Base-by-base conservation (phyloP, 495 filamentous ascomycete species). In the Cairneyella variabilis region DNA sequence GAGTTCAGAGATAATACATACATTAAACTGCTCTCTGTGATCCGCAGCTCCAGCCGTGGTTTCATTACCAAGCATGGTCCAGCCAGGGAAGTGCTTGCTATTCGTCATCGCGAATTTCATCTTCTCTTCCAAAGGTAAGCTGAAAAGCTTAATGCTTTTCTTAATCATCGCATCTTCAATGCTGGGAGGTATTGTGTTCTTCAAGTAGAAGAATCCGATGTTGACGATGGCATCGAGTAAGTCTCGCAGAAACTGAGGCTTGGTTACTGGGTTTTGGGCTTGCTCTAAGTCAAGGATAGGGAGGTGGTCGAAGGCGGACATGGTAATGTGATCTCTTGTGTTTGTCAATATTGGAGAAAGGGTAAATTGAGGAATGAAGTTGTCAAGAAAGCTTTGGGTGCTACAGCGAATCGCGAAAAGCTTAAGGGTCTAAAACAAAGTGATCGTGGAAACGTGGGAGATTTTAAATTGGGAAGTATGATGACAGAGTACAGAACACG, bases 11-110 rank as follows among this genome's bases (percentile, higher is more conserved):
- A 10, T 43, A 12, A 5, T 27, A 44, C 41, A 23, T 11, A 44
- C 41, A 44, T 44, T 23, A 27, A 44, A 44, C 23, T 44, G 41
- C 23, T 44, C 41, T 27, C 41, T 18, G 26, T 44, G 26, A 27
- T 44, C 41, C 6, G 41, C 20, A 7, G 23, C 26, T 23, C 23
- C 14, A 12, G 41, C 41, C 7, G 41, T 44, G 23, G 26, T 27
- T 18, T 44, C 41, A 23, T 6, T 27, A 6, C 41, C 41, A 3
- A 44, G 22, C 6, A 18, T 26, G 22, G 41, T 11, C 11, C 26
- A 44, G 7, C 41, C 41, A 4, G 26, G 17, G n/a, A 44, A 44
- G 16, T 44, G 41, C 41, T 44, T 44, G 23, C 21, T 27, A n/a
- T 44, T 44, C 20, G 41, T 23, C 41, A 44, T 44, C 8, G 23